Evolutionary conservation across 257 asterid species (phyloP), one percentile per base, ranked within the genome.

Genomic region (Nicotiana undulata): DNA sequence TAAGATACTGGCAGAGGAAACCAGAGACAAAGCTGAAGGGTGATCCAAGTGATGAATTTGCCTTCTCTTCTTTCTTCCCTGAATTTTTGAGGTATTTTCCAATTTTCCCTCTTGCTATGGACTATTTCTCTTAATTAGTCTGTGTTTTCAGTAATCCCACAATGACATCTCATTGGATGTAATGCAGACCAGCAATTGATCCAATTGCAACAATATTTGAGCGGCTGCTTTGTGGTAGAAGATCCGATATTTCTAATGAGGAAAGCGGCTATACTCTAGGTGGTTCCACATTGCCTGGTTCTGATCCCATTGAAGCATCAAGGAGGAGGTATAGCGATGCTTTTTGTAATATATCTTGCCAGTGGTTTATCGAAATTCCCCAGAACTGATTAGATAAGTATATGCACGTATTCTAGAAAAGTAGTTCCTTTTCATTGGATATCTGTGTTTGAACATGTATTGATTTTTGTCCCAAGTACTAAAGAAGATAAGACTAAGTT

Each of bases 11-110:
- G 97, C 97, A 93, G 80, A 87, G 82, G 75, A 94, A 90, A 72
- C 81, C 94, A 26, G 98, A 94, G 86, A 89, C 94, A 10, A 91
- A 89, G 82, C 87, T 89, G 20, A 90, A 89, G 87, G 98, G 98
- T 79, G 98, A 94, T 84, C 97, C 97, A 64, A 94, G 98, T 86
- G 98, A 93, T 89, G 97, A 93, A 82, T 94, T 94, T 89, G 82
- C 97, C 29, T 92, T 91, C 81, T 91, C 97, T 53, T 83, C 97
- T 3, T 91, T 94, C 86, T 94, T 93, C 85, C 97, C 98, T 55
- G 96, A 90, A 58, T 53, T 92, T 84, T 75, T 93, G 65, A 87
- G 97, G 97, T 89, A 84, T 46, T 76, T 76, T 44, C 80, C 58
- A 16, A 20, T 72, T 60, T 55, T 76, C 34, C 51, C 61, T 37